Percentiles rank a stretch among this genome's conserved stretches.
These are phyloP conservation scores for Moniliella sp. DNA, from an alignment of 1,284 basidiomycete species.

Conservation along the genomic window DNA sequence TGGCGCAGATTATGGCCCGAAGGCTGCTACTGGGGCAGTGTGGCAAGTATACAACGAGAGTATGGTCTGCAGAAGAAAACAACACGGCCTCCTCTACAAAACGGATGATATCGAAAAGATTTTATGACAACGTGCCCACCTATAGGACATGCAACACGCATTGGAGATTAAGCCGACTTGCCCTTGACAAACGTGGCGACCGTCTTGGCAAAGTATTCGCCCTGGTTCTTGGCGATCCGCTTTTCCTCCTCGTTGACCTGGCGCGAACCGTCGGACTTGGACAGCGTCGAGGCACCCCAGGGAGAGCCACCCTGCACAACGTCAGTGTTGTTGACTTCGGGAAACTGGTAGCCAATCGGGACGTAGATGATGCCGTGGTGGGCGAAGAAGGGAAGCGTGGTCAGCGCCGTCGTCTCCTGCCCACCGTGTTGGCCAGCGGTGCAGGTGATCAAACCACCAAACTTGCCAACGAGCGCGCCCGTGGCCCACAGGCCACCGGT, in stretches of 20 bases:
- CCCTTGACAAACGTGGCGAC: constrained; percentile 15
- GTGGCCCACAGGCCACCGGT: constrained; percentile 54
- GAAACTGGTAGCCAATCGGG: constrained; percentile 8
- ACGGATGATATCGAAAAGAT: no score
- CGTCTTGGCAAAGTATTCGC: constrained; percentile 10
- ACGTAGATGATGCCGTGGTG: constrained; percentile 20
- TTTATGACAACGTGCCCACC: no score
- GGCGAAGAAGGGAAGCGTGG: constrained; percentile 17
- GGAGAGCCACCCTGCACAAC: constrained; percentile 9
- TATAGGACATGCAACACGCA: no score
- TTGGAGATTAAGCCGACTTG: no score
- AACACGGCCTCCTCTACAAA: no score
- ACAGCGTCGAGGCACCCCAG: constrained; percentile 16
- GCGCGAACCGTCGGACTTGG: constrained; percentile 11
- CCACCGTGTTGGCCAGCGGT: constrained; percentile 40
- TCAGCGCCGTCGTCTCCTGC: constrained; percentile 17
- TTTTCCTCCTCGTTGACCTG: constrained; percentile 11
- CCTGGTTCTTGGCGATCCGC: constrained; percentile 10
- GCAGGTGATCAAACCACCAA: constrained; percentile 46
- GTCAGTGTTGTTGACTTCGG: constrained; percentile 6
- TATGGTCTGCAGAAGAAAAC: no score
- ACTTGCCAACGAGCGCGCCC: constrained; percentile 58
- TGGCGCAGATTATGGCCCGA: no score
- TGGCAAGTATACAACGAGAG: no score
- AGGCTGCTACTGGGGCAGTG: no score